phyloP scores from a whole-genome alignment of 257 asterid species.

The Ligustrum vulgare region DNA sequence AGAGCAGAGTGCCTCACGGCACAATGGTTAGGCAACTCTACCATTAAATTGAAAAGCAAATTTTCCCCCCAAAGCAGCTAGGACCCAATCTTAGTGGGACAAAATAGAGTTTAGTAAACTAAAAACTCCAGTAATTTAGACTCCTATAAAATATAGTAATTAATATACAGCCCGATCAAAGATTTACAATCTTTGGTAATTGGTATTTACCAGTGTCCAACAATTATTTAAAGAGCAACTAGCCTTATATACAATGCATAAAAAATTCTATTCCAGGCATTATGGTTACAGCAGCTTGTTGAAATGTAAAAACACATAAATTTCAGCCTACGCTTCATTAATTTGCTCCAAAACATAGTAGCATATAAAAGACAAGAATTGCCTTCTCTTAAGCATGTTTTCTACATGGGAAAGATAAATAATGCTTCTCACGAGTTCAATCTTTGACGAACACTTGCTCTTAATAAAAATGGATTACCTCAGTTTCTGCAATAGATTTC shows the following conservation, averaged over 20 bases:
- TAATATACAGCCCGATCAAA: not conserved
- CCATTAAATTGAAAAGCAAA: not conserved
- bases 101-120: no score
- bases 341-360: not conserved
- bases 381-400: not conserved
- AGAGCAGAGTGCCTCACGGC: not conserved
- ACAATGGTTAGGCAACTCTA: not conserved
- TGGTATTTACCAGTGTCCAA: not conserved
- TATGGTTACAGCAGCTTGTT: not conserved
- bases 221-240: not conserved
- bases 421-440: not conserved
- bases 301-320: not conserved
- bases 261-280: not conserved
- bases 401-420: not conserved
- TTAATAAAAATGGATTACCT: conserved; percentile 41
- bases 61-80: not conserved
- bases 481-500: conserved; percentile 80
- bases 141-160: not conserved
- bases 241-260: not conserved
- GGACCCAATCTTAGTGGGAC: not conserved
- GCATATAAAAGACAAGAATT: not conserved
- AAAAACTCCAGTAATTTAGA: not conserved
- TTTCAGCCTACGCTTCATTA: not conserved
- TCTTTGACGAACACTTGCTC: conserved; percentile 10
- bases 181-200: not conserved